phyloP scores from a whole-genome alignment of 768 basidiomycete genomes.

The Cystoderma amianthinum region DNA sequence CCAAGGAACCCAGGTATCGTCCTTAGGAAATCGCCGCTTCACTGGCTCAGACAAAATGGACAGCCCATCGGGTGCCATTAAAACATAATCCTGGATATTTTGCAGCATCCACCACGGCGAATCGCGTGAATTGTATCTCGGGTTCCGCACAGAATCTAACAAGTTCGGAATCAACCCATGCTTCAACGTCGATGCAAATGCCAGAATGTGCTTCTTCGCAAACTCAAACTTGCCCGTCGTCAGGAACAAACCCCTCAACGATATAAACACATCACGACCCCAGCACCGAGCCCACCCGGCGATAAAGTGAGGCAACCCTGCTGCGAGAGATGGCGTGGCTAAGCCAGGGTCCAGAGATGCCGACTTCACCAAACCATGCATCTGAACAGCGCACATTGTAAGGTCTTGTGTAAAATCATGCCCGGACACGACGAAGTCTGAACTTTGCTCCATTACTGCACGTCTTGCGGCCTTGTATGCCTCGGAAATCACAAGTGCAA shows the following conservation, averaged over 20 bases:
- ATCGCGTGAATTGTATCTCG: constrained; percentile 94
- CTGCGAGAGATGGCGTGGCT: constrained; percentile 78
- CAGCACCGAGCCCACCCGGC: constrained; percentile 94
- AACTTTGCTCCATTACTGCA: constrained; percentile 79
- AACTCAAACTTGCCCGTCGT: constrained; percentile 86
- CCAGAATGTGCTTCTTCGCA: constrained; percentile 85
- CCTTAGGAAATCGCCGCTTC: constrained; percentile 89
- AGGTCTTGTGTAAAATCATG: constrained; percentile 88
- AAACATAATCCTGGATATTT: constrained; percentile 92
- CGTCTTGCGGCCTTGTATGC: constrained; percentile 90
- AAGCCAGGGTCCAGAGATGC: constrained; percentile 79
- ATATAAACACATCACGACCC: constrained; percentile 95
- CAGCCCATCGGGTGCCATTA: constrained; percentile 77
- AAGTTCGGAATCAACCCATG: constrained; percentile 96
- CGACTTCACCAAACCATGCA: constrained; percentile 87
- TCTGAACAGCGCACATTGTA: constrained; percentile 78
- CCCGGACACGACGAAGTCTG: constrained; percentile 80
- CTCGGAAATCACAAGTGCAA: constrained; percentile 83
- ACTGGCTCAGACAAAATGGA: constrained; percentile 75
- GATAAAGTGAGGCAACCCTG: constrained; percentile 92
- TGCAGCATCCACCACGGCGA: constrained; percentile 99
- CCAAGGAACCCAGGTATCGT: constrained; percentile 93
- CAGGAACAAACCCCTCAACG: constrained; percentile 86
- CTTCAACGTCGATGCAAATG: constrained; percentile 89
- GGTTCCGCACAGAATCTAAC: constrained; percentile 80